Conservation (phyloP, 225 moss, liverwort and hornwort species). For the Bryum argenteum region DNA sequence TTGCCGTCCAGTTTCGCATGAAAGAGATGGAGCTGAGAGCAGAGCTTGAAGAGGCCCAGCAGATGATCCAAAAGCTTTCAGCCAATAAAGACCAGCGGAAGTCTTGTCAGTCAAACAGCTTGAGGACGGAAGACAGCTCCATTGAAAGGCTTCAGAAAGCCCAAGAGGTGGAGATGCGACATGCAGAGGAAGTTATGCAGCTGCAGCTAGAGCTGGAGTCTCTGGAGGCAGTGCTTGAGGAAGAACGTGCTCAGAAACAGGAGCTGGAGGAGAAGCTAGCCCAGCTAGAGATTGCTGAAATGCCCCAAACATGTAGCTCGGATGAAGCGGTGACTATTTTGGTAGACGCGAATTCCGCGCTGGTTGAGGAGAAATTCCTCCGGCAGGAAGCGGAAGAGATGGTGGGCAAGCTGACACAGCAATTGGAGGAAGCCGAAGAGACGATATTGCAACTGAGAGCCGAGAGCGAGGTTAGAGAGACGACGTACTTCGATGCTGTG, state of each 20-base stretch:
- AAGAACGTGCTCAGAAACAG: conserved; percentile 62
- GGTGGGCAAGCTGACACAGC: conserved; percentile 45
- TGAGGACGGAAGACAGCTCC: conserved; percentile 49
- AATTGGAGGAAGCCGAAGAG: conserved; percentile 58
- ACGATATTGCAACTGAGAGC: conserved; percentile 37
- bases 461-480: conserved; percentile 57
- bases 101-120: conserved; percentile 16
- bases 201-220: conserved; percentile 82
- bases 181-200: conserved; percentile 80
- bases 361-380: conserved; percentile 38
- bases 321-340: not conserved
- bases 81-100: conserved; percentile 30
- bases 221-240: conserved; percentile 69
- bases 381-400: conserved; percentile 45
- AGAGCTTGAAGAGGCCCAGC: conserved; percentile 68
- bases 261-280: conserved; percentile 50
- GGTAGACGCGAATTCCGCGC: not conserved
- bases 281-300: conserved; percentile 14
- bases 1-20: conserved; percentile 63
- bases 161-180: conserved; percentile 86
- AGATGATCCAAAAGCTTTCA: conserved; percentile 59
- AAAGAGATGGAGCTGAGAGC: conserved; percentile 74
- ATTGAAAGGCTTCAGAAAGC: conserved; percentile 65
- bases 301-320: not conserved
- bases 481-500: conserved; percentile 55